Evolutionary conservation across 805 yeast species (phyloP).

Genomic region (Saccharomyces cerevisiae): DNA sequence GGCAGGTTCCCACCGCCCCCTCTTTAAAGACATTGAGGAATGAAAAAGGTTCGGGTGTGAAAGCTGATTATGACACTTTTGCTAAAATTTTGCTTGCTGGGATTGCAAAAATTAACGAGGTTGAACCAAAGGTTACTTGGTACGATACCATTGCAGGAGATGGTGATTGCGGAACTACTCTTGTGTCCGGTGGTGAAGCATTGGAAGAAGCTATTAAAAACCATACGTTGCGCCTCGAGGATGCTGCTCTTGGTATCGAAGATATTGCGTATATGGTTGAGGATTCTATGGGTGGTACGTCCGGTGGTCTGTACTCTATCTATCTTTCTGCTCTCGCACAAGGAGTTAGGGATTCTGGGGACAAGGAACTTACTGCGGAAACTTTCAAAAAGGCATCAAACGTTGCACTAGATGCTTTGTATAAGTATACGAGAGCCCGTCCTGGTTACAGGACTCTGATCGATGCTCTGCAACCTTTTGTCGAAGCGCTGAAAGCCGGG

Average conservation of each 20-base stretch:
- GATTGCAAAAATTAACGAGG: constrained; percentile 10
- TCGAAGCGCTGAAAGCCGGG: constrained; percentile 43
- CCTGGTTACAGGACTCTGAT: constrained; percentile 80
- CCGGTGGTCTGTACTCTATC: constrained; percentile 82
- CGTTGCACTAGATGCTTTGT: constrained; percentile 57
- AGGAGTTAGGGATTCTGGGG: constrained; percentile 21
- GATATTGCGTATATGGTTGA: constrained; percentile 72
- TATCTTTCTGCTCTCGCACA: constrained; percentile 62
- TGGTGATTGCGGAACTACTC: constrained; percentile 86
- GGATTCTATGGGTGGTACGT: constrained; percentile 85
- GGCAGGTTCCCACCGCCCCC: constrained; percentile 18
- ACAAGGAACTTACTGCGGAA: constrained; percentile 17
- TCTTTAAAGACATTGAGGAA: constrained; percentile 17
- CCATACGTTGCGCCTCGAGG: constrained; percentile 14
- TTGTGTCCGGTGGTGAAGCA: constrained; percentile 46
- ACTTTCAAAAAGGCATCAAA: constrained; percentile 37
- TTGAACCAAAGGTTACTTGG: constrained; percentile 55
- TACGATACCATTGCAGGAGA: constrained; percentile 83
- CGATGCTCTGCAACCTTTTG: constrained; percentile 79
- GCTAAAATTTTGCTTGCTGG: constrained; percentile 14
- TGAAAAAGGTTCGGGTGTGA: constrained; percentile 23
- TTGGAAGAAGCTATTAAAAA: constrained; percentile 9
- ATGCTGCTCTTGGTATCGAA: constrained; percentile 42
- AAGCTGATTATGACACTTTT: constrained; percentile 11
- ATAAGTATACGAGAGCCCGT: constrained; percentile 75